Base-by-base conservation (phyloP, 306 rosid genomes). In the Oxytropis ochrocephala region DNA sequence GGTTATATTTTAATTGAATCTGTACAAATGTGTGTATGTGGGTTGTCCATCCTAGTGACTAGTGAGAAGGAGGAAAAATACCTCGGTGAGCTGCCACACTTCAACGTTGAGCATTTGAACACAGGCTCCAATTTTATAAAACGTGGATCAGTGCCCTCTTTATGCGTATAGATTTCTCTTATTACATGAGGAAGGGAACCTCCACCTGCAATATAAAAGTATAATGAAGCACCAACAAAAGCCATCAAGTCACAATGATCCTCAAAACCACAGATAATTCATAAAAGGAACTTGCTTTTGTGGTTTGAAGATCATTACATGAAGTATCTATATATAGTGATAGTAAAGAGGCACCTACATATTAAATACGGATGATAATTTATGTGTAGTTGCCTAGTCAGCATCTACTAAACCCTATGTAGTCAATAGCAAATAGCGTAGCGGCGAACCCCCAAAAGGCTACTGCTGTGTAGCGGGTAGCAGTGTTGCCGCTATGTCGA, bases 91-190 rank as follows among this genome's bases (percentile, higher is more conserved):
- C 87, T 78, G 19, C 88, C 88, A 50, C 82, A 77, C 77, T 82
- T 94, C 83, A 91, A 70, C 75, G 69, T 67, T 36, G 96, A 87
- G 82, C 96, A 84, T 84, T 78, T 88, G 78, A 94, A 94, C 77
- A 85, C 87, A 19, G 97, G 97, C 27, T 82, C 81, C 81, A 88
- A 77, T 76, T 87, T 91, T 53, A 89, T 78, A 84, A 94, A 91
- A 38, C 96, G 96, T n/a, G 97, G 95, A 81, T 94, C 99, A 11
- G 87, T 91, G 70, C 80, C 83, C 76, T 85, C 95, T 53, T 56
- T 68, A 30, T 58, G 77, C 57, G 61, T 64, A 84, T 87, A 94
- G 63, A 88, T 79, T 48, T 48, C 80, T 76, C 77, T 84, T 80
- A 87, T 16, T 30, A 79, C 80, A 72, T 59, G 75, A 84, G 96